Evolutionary conservation across 306 rosid species (phyloP), one percentile per base, ranked within the genome.

Genomic region (Rubus idaeus): DNA sequence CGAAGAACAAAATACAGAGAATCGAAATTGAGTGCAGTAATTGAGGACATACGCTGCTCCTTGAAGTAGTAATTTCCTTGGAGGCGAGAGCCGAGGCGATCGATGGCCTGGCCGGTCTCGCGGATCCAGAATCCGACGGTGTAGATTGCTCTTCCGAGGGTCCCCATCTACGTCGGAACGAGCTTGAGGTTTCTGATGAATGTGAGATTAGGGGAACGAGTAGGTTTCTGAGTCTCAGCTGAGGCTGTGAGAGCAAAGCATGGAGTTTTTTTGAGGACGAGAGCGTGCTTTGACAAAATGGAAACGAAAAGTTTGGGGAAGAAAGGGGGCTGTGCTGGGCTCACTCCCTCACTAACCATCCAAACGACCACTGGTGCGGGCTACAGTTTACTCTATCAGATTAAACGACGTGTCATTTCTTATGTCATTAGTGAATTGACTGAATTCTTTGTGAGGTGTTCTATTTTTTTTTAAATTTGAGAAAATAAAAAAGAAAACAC

Each of bases 81-180:
- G 75, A 94, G 90, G 26, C 97, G 98, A 53, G 87, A 89, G 23
- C 97, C 98, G 20, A 94, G 90, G 80, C 97, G 98, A 84, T 94
- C 98, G 21, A 91, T 47, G 85, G 98, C 98, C 81, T 94, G 97
- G 69, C 97, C 98, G 23, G 96, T 89, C 80, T 94, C 98, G 57
- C 98, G 96, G 91, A 94, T 91, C 98, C 93, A 90, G 89, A 94
- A 91, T 83, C 98, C 97, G 40, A 94, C 91, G 74, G 93, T 70
- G 93, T 94, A 94, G 80, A 94, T 80, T 47, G 94, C 96, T 79
- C 84, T 88, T 14, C 98, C 98, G 16, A 94, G 9, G 5, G 96
- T 91, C 75, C 96, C 98, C 98, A 94, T 94, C 79, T 69, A 26
- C 42, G 41, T 37, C 65, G 65, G 65, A 56, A 30, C 30, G 65